Conservation (phyloP, 306 rosid genomes). For the Acacia acuminata region DNA sequence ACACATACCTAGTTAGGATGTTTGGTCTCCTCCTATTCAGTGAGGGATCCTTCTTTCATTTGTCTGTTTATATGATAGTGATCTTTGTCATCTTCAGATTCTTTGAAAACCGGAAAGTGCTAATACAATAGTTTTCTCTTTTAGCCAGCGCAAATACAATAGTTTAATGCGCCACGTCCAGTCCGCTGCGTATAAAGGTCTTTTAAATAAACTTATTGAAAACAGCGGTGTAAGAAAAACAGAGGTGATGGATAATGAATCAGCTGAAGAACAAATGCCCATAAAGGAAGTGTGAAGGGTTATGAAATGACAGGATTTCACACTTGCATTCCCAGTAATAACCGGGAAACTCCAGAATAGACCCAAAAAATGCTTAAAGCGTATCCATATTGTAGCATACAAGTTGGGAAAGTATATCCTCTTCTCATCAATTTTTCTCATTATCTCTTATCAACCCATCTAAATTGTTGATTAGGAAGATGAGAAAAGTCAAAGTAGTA, state of each 20-base stretch:
- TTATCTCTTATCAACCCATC: too few relatives aligned
- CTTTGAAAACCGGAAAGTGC: background rate
- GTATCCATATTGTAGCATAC: too few relatives aligned
- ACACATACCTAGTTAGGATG: background rate
- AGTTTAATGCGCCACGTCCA: background rate
- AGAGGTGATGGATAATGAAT: background rate
- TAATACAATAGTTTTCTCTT: background rate
- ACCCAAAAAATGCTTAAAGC: too few relatives aligned
- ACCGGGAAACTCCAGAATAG: background rate
- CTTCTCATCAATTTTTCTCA: too few relatives aligned
- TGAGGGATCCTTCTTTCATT: background rate
- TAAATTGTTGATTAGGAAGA: too few relatives aligned
- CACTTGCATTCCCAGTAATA: too few relatives aligned
- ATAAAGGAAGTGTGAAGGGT: too few relatives aligned
- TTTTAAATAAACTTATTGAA: background rate
- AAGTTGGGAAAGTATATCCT: too few relatives aligned
- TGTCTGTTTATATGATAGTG: background rate
- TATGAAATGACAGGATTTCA: background rate
- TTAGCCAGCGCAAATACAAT: too few relatives aligned
- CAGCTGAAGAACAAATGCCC: background rate
- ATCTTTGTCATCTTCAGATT: background rate
- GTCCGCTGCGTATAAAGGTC: background rate
- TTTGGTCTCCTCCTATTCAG: background rate
- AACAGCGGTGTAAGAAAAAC: background rate
- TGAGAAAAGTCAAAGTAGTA: too few relatives aligned